Percentiles rank a stretch among this genome's conserved stretches.
phyloP scores from a whole-genome alignment of 306 rosid species.

The Lagenaria siceraria region DNA sequence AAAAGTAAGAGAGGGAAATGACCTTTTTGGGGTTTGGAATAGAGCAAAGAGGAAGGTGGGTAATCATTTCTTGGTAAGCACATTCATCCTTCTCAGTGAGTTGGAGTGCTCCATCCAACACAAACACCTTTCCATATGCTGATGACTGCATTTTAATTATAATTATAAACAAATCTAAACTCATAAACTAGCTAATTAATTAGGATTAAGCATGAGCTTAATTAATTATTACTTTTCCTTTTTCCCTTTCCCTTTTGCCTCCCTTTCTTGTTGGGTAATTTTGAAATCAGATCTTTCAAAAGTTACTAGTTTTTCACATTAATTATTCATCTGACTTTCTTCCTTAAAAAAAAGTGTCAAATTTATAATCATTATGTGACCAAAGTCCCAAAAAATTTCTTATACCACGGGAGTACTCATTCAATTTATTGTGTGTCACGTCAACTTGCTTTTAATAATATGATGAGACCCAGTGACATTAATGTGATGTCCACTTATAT shows the following conservation, averaged over 20 bases:
- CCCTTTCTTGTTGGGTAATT: not conserved
- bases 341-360: no score
- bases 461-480: no score
- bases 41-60: conserved; percentile 66
- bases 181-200: not conserved
- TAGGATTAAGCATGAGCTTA: not conserved
- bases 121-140: conserved; percentile 45
- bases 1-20: not conserved
- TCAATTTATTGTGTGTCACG: no score
- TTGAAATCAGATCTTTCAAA: not conserved
- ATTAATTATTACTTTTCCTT: not conserved
- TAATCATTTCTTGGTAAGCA: conserved; percentile 70
- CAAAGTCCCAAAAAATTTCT: no score
- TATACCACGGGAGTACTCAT: no score
- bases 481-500: no score
- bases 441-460: no score
- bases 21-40: conserved; percentile 59
- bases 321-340: no score
- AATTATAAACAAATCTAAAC: not conserved
- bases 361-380: no score
- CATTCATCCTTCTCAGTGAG: conserved; percentile 59
- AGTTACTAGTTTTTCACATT: not conserved
- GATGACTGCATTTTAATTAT: conserved; percentile 28
- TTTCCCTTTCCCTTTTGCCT: not conserved
- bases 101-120: conserved; percentile 52